phyloP scores from a whole-genome alignment of 2,329 filamentous ascomycete genomes.

The Diaporthe ilicicola region DNA sequence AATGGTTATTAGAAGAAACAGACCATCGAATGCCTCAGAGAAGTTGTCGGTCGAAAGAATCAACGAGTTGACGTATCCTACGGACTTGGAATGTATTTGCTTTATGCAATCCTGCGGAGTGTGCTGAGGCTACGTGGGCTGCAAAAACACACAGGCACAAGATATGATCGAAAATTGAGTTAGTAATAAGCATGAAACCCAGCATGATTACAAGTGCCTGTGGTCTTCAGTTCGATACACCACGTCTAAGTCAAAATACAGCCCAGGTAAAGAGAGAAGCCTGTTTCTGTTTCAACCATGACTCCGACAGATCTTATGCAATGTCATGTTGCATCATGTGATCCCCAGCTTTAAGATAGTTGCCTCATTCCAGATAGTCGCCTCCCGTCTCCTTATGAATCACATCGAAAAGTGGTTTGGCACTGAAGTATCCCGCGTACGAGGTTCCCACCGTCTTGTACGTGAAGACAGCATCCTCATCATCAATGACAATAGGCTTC shows the following conservation, averaged over 20 bases:
- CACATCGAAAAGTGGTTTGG: constrained; percentile 76
- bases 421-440: constrained; percentile 73
- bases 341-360: neutral
- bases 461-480: constrained; percentile 74
- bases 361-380: constrained; percentile 25
- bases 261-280: too few relatives aligned
- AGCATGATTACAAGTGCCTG: neutral
- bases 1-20: too few relatives aligned
- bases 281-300: neutral
- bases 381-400: constrained; percentile 33
- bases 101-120: too few relatives aligned
- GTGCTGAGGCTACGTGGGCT: too few relatives aligned
- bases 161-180: neutral
- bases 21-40: too few relatives aligned
- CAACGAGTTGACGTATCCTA: too few relatives aligned
- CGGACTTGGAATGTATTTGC: too few relatives aligned
- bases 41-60: too few relatives aligned
- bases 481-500: constrained; percentile 71
- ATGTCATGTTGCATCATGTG: neutral
- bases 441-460: constrained; percentile 70
- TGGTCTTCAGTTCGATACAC: neutral
- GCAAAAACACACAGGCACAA: too few relatives aligned
- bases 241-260: too few relatives aligned
- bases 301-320: neutral
- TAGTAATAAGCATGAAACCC: neutral